These are phyloP conservation scores for Coniochaeta hoffmannii DNA, from an alignment of 2,329 filamentous ascomycete species.

Conservation along the genomic window DNA sequence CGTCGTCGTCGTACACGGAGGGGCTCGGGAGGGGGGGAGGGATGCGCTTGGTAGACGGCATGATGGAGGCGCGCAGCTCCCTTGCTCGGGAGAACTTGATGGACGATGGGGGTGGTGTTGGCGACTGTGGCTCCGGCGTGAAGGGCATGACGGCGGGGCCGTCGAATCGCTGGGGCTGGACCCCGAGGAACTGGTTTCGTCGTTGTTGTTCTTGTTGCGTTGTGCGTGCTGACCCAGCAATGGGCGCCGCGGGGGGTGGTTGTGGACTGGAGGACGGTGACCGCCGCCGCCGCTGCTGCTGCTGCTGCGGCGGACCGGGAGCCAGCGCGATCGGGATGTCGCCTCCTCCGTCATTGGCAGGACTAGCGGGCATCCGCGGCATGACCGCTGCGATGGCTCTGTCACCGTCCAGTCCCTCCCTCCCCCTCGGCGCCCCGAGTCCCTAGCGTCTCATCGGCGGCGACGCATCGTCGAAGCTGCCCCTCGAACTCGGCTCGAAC, in stretches of 20 bases:
- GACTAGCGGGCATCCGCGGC: not conserved
- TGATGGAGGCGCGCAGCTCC: conserved; percentile 2
- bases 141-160: not conserved
- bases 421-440: conserved; percentile 10
- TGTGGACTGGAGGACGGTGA: not conserved
- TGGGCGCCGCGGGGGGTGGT: conserved; percentile 2
- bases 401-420: not conserved
- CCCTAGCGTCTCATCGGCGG: conserved; percentile 7
- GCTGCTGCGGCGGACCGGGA: not conserved
- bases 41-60: not conserved
- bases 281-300: too few species aligned
- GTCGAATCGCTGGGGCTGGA: not conserved
- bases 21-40: conserved; percentile 4
- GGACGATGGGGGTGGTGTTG: not conserved
- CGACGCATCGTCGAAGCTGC: not conserved
- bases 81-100: conserved; percentile 1
- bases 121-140: not conserved
- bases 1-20: not conserved
- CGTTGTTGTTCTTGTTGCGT: not conserved
- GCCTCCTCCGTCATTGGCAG: not conserved
- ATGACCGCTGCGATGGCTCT: not conserved
- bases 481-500: not conserved
- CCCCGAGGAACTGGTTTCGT: not conserved
- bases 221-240: conserved; percentile 2
- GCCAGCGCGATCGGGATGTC: conserved; percentile 11